These are phyloP conservation scores for Neospora caninum DNA, from an alignment of 169 alveolate species.

Conservation along the genomic window DNA sequence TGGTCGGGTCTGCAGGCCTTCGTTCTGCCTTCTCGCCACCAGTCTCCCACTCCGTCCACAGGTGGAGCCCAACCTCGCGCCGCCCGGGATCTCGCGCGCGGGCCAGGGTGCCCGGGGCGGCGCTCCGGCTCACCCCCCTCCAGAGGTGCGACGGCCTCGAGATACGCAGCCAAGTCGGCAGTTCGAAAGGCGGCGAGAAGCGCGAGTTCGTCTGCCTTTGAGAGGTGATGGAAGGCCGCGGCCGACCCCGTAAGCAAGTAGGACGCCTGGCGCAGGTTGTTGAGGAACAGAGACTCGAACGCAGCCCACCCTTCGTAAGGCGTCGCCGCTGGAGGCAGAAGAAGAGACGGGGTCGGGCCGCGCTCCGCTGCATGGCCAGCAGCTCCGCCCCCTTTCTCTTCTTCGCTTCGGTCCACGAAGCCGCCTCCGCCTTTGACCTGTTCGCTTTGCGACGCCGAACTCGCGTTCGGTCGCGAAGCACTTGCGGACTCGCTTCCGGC, in stretches of 20 bases:
- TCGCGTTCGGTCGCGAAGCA: neutral
- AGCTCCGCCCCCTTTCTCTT: neutral
- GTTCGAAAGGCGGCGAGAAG: slow-evolving; percentile 52
- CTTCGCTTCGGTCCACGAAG: neutral
- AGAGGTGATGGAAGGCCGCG: slow-evolving; percentile 53
- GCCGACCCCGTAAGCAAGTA: slow-evolving; percentile 63
- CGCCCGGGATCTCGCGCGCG: too few species aligned
- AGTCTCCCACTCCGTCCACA: neutral
- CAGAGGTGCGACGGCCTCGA: neutral
- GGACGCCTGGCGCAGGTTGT: slow-evolving; percentile 58
- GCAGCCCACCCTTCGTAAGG: slow-evolving; percentile 59
- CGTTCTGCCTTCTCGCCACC: neutral
- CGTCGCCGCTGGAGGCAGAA: neutral
- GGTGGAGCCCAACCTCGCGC: too few species aligned
- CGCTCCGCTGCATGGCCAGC: neutral
- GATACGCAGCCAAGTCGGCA: neutral
- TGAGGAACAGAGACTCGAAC: slow-evolving; percentile 61
- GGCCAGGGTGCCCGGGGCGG: neutral
- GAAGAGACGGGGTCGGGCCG: neutral
- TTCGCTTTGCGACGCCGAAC: neutral
- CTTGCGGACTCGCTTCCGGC: neutral
- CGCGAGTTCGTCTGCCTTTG: slow-evolving; percentile 56
- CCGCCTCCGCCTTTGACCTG: neutral
- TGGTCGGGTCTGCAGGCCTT: neutral
- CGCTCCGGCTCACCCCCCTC: neutral